Evolutionary conservation across 2,329 filamentous ascomycete species (phyloP).

Genomic region (Pseudogymnoascus sp.): DNA sequence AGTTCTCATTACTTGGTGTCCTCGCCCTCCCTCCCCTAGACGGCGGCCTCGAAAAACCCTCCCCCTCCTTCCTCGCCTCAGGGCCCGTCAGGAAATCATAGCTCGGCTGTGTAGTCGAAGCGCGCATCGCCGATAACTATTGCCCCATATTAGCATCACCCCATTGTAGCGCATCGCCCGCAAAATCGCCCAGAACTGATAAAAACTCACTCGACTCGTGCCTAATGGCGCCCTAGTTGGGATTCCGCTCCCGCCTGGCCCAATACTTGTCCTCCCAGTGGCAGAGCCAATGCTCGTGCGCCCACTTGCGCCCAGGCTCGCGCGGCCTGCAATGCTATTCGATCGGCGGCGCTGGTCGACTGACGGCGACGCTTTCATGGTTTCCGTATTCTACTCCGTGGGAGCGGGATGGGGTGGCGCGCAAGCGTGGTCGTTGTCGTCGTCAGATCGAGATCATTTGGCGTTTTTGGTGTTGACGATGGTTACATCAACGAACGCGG

Average conservation of each 20-base stretch:
- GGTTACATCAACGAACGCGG: conserved; percentile 8
- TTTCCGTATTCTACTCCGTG: neutral
- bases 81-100: conserved; percentile 54
- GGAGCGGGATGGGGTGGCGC: neutral
- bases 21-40: conserved; percentile 29
- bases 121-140: conserved; percentile 40
- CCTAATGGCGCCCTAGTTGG: neutral
- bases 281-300: neutral
- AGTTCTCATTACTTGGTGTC: conserved; percentile 37
- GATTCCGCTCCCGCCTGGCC: neutral
- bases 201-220: neutral
- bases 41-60: conserved; percentile 27
- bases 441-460: neutral
- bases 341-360: neutral
- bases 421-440: neutral
- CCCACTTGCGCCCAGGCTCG: neutral
- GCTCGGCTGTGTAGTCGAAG: conserved; percentile 43
- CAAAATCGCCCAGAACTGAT: neutral
- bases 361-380: neutral
- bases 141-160: neutral
- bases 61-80: conserved; percentile 27
- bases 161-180: neutral
- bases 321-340: neutral
- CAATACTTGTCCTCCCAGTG: neutral
- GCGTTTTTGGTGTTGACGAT: conserved; percentile 9